Base-by-base conservation (phyloP, 371 early-diverging fungal species). In the Mortierella sp. region DNA sequence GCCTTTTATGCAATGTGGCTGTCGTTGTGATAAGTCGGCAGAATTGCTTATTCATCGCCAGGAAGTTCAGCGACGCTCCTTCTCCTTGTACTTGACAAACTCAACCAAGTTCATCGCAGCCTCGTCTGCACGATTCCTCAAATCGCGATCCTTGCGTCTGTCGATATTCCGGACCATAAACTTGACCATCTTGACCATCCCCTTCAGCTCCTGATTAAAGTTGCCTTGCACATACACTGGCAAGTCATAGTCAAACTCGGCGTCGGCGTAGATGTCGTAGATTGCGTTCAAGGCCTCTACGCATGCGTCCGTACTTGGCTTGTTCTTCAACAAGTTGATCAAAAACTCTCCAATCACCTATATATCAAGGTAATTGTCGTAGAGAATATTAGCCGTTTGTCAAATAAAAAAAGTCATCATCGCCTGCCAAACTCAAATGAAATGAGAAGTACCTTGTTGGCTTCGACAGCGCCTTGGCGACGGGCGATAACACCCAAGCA, bases 241-340 rank as follows among this genome's bases (percentile, higher is more conserved):
- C 50, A 77, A 80, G 85, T 98, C 97, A 80, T 98, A 98, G 78
- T 96, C 96, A 86, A 92, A 97, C 9, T 88, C 91, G 54, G 89
- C 92, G 81, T 98, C 98, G 46, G 93, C 93, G 86, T 97, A 98
- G 11, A 97, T 92, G 80, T 98, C 98, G 83, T 90, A 98, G 44
- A 98, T 86, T 55, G 94, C 94, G 76, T 98, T 96, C 78, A 98
- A 84, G 0, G 94, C 94, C 82, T 97, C 98, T 0, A 94, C 87
- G 13, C 91, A 88, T 21, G 92, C 90, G 57, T 93, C 95, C 13
- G 90, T 88, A 34, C 85, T 81, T 53, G 87, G 77, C 43, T 90
- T 86, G 76, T 88, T 85, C 64, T 84, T 75, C 69, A 92, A 70
- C 31, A 89, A 61, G 19, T 87, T 85, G 57, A 95, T 86, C 76